Evolutionary conservation across 2,329 filamentous ascomycete species (phyloP), one percentile per base, ranked within the genome.

Genomic region (Fusarium agapanthi): DNA sequence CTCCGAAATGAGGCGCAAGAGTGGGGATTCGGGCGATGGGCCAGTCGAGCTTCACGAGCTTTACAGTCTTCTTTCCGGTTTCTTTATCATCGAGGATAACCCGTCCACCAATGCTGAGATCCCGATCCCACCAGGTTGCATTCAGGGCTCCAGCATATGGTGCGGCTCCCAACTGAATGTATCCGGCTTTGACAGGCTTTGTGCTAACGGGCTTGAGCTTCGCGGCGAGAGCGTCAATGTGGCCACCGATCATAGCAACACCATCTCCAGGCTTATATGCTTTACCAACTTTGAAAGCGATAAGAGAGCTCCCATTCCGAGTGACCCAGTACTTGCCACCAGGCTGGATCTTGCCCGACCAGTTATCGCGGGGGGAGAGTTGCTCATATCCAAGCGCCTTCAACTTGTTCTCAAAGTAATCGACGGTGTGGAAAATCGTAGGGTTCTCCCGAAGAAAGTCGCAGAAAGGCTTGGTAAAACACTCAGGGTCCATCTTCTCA

Each of bases 71-170:
- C 87, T 95, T 97, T 74, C 92, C 92, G 6, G 89, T 89, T 53
- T 86, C 83, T 9, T 87, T 80, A 75, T 97, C 91, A 72, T 91
- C 93, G 50, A 98, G 91, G 54, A 98, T 86, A 8, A 98, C 95
- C 48, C 95, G 88, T 43, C 96, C 96, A 72, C 95, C 96, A 76
- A 98, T 93, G 73, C 93, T 92, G 57, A 99, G 88, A 81, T 99
- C 96, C 41, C 96, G 90, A 81, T 98, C 96, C 95, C 95, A 98
- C 96, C 96, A 98, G 2, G 96, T 98, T 71, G 87, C 86, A 80
- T 95, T 96, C 69, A 98, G 84, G 4, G 87, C 95, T 56, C 96
- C 95, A 15, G 95, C 95, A 80, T 98, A 99, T 2, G 93, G 96
- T 6, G 96, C 95, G 59, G 98, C 94, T 30, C 94, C 95, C 12